phyloP scores from a whole-genome alignment of 1,284 basidiomycete species.

The Omphalotus olearius region DNA sequence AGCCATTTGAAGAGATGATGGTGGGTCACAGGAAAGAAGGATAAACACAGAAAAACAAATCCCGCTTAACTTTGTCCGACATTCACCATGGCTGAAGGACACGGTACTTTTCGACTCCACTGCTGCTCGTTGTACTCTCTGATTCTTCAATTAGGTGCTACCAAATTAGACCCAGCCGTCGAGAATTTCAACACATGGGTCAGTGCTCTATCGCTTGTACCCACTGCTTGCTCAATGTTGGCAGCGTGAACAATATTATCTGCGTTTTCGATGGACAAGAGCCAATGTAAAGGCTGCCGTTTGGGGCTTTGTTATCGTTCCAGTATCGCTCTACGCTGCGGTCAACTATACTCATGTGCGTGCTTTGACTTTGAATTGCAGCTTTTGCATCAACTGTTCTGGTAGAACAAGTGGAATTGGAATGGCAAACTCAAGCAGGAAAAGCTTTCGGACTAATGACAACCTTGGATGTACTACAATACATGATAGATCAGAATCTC shows the following conservation, averaged over 20 bases:
- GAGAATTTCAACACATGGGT: slow-evolving; percentile 15
- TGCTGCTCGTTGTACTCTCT: slow-evolving; percentile 2
- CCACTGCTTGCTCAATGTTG: slow-evolving; percentile 18
- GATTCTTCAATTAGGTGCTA: slow-evolving; percentile 6
- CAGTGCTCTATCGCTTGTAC: slow-evolving; percentile 72
- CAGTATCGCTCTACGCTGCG: slow-evolving; percentile 38
- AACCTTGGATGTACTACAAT: neutral
- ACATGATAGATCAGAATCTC: slow-evolving; percentile 46
- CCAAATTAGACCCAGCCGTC: slow-evolving; percentile 11
- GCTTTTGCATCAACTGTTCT: neutral
- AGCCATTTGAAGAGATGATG: slow-evolving; percentile 43
- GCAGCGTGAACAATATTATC: slow-evolving; percentile 78
- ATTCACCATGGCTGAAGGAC: slow-evolving; percentile 41
- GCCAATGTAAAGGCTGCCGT: slow-evolving; percentile 52
- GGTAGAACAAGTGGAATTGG: slow-evolving; percentile 46
- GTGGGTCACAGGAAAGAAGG: slow-evolving; percentile 23
- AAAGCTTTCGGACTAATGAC: slow-evolving; percentile 27
- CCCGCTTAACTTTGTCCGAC: slow-evolving; percentile 21
- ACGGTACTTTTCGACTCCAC: slow-evolving; percentile 34
- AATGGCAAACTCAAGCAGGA: slow-evolving; percentile 42
- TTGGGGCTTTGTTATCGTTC: slow-evolving; percentile 43
- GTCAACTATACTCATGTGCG: slow-evolving; percentile 34
- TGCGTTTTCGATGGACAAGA: slow-evolving; percentile 75
- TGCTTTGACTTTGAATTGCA: neutral
- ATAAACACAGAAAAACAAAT: slow-evolving; percentile 32